phyloP scores from a whole-genome alignment of 2,329 filamentous ascomycete genomes.

The Didymellaceae sp. region DNA sequence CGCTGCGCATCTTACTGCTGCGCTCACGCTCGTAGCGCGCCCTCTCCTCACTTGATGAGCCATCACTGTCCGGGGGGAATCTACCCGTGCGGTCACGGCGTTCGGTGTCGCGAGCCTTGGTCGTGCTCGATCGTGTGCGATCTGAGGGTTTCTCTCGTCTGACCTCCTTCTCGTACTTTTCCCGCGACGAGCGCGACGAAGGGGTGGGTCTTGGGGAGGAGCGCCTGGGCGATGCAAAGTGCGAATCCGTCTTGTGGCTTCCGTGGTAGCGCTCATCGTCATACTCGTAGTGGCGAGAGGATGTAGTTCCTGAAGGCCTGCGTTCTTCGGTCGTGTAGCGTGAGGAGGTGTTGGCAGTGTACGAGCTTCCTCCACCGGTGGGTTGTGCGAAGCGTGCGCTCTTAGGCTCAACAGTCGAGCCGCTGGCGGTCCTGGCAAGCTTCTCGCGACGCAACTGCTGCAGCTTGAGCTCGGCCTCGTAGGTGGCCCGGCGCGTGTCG shows the following conservation, averaged over 20 bases:
- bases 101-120: constrained; percentile 40
- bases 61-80: constrained; percentile 44
- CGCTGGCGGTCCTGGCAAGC: constrained; percentile 49
- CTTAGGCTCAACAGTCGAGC: constrained; percentile 35
- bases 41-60: constrained; percentile 41
- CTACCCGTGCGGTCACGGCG: constrained; percentile 50
- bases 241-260: constrained; percentile 46
- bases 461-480: constrained; percentile 77
- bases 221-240: constrained; percentile 29
- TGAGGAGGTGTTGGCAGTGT: constrained; percentile 25
- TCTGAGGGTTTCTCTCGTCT: constrained; percentile 39
- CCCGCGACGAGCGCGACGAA: constrained; percentile 32
- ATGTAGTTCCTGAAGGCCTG: constrained; percentile 24
- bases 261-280: constrained; percentile 50
- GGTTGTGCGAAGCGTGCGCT: constrained; percentile 39
- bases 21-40: constrained; percentile 42
- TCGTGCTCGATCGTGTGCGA: constrained; percentile 49
- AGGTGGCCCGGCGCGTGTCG: constrained; percentile 72
- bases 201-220: constrained; percentile 33
- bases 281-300: constrained; percentile 16
- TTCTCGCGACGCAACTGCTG: constrained; percentile 67
- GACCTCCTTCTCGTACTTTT: constrained; percentile 35
- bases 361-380: constrained; percentile 29
- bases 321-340: constrained; percentile 46
- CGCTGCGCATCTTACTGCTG: constrained; percentile 38